These are phyloP conservation scores for button mushroom (Agaricus bisporus) DNA, from an alignment of 768 basidiomycete species.

Conservation along the genomic window DNA sequence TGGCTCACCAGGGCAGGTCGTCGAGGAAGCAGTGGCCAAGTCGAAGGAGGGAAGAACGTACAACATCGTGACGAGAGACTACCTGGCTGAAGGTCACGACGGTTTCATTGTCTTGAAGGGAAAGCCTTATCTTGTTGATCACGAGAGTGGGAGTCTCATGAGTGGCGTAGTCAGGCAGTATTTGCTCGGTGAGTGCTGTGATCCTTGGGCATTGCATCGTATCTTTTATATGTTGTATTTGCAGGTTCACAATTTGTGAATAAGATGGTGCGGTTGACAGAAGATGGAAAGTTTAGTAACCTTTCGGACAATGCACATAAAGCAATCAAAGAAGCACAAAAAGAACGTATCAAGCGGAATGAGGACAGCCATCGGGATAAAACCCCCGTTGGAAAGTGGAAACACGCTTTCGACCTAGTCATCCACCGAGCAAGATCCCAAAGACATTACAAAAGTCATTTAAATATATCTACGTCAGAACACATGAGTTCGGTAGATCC, in stretches of 20 bases:
- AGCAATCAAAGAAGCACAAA: constrained; percentile 11
- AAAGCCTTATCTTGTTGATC: constrained; percentile 67
- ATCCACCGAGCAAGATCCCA: constrained; percentile 41
- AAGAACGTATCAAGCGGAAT: constrained; percentile 6
- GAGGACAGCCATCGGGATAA: neutral
- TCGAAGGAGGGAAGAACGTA: constrained; percentile 54
- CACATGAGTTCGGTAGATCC: constrained; percentile 77
- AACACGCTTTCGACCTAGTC: constrained; percentile 33
- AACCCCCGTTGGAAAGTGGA: constrained; percentile 38
- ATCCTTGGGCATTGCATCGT: neutral
- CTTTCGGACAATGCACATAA: constrained; percentile 34
- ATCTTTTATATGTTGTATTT: constrained; percentile 1
- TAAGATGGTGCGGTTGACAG: constrained; percentile 41
- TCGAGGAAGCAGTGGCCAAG: constrained; percentile 50
- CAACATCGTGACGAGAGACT: constrained; percentile 80
- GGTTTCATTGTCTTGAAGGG: constrained; percentile 69
- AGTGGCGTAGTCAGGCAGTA: constrained; percentile 78
- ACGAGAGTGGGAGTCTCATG: constrained; percentile 77
- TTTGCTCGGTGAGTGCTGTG: constrained; percentile 55
- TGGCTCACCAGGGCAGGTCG: constrained; percentile 18
- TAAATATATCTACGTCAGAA: constrained; percentile 57
- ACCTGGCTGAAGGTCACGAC: constrained; percentile 81
- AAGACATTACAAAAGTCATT: constrained; percentile 50
- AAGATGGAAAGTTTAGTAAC: constrained; percentile 26
- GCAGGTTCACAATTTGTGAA: constrained; percentile 73